Evolutionary conservation across 192 early-diverging fungal species (phyloP).

Genomic region (Coemansia sp.): DNA sequence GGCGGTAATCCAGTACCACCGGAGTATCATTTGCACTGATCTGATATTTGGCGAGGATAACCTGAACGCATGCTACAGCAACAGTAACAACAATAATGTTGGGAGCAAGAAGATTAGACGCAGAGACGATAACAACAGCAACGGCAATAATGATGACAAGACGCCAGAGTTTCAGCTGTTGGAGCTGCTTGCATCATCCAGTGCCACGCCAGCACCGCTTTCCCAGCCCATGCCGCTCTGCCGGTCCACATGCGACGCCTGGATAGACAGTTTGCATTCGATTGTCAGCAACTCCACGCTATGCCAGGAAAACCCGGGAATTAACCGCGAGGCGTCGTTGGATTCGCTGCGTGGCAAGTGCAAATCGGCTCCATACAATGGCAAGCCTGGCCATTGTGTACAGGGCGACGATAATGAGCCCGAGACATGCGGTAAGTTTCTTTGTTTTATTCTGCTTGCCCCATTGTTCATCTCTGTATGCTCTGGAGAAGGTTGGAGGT

Average conservation of each 20-base stretch:
- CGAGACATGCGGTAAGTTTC: slow-evolving; percentile 52
- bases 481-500: background rate
- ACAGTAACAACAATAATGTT: slow-evolving; percentile 13
- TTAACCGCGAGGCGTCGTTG: slow-evolving; percentile 40
- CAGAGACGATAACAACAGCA: slow-evolving; percentile 10
- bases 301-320: slow-evolving; percentile 40
- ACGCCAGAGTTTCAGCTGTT: slow-evolving; percentile 29
- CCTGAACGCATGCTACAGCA: slow-evolving; percentile 43
- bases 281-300: slow-evolving; percentile 45
- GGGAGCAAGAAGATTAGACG: background rate
- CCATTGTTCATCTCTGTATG: background rate
- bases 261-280: slow-evolving; percentile 42
- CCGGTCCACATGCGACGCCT: slow-evolving; percentile 40
- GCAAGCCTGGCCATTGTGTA: slow-evolving; percentile 35
- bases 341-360: slow-evolving; percentile 48
- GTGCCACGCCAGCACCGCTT: slow-evolving; percentile 16
- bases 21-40: slow-evolving; percentile 53
- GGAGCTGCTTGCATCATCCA: slow-evolving; percentile 27
- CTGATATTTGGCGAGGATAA: slow-evolving; percentile 46
- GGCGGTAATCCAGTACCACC: slow-evolving; percentile 47
- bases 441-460: background rate
- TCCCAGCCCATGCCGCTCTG: slow-evolving; percentile 38
- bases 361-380: slow-evolving; percentile 27
- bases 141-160: slow-evolving; percentile 1
- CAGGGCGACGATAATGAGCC: slow-evolving; percentile 49